phyloP scores from a whole-genome alignment of 179 eudicot genomes.

The Camellia oleifera region DNA sequence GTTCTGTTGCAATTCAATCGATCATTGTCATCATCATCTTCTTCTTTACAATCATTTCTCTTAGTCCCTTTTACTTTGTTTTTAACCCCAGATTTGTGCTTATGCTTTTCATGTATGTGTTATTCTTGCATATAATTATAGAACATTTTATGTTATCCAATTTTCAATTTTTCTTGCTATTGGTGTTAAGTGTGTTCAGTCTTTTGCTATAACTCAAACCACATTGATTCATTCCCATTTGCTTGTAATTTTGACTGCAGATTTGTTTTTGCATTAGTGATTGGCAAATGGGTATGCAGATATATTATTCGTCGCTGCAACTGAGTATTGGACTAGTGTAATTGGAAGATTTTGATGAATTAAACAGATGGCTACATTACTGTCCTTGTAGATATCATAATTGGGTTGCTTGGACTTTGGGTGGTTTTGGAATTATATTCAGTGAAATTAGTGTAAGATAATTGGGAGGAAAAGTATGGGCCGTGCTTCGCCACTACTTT shows the following conservation, averaged over 20 bases:
- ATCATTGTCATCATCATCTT: no score
- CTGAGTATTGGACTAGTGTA: background rate
- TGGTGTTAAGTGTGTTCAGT: background rate
- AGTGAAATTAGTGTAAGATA: constrained; percentile 22
- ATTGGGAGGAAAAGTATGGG: constrained; percentile 54
- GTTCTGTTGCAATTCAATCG: no score
- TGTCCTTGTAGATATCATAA: background rate
- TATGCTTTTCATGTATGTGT: background rate
- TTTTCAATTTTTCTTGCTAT: background rate
- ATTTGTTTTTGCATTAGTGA: background rate
- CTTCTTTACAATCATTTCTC: no score
- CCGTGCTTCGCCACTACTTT: constrained; percentile 48
- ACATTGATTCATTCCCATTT: background rate
- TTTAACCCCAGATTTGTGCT: background rate
- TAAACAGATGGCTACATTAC: background rate
- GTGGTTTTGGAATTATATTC: background rate
- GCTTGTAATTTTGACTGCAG: constrained; percentile 9
- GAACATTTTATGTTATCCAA: background rate
- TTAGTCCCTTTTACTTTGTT: no score
- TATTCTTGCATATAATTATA: no score
- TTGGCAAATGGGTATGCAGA: background rate
- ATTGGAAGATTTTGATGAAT: background rate
- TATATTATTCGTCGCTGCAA: background rate
- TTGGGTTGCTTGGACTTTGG: constrained; percentile 1
- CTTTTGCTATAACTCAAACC: background rate